Conservation (phyloP, 2,329 filamentous ascomycete species). For the Davidsoniella virescens region DNA sequence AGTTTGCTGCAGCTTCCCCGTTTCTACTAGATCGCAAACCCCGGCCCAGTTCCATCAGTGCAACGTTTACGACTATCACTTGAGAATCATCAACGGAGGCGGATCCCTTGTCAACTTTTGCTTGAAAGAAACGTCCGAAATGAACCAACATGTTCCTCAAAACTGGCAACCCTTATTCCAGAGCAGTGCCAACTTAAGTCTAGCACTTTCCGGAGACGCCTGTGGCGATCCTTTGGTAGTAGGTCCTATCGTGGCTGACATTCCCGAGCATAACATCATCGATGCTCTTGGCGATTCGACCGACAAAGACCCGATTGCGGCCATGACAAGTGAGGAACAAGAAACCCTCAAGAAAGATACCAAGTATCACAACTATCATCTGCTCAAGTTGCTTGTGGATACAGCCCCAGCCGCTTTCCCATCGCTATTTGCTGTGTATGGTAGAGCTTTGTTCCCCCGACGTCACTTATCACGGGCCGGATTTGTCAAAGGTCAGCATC, state of each 20-base stretch:
- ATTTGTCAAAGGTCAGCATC: slow-evolving; percentile 36
- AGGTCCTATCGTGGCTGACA: slow-evolving; percentile 3
- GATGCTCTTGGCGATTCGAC: slow-evolving; percentile 17
- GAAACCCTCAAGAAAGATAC: slow-evolving; percentile 14
- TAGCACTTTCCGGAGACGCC: slow-evolving; percentile 1
- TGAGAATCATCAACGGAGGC: slow-evolving; percentile 54
- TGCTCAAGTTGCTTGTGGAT: slow-evolving; percentile 59
- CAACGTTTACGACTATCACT: slow-evolving; percentile 75
- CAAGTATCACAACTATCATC: slow-evolving; percentile 58
- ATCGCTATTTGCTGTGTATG: slow-evolving; percentile 70
- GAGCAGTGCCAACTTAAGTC: not conserved
- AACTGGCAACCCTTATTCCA: slow-evolving; percentile 35
- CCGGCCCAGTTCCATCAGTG: slow-evolving; percentile 43
- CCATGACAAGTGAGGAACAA: not conserved
- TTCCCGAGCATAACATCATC: slow-evolving; percentile 8
- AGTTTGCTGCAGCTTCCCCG: slow-evolving; percentile 11
- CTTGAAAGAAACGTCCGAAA: slow-evolving; percentile 67
- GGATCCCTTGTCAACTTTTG: slow-evolving; percentile 65
- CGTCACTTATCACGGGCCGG: slow-evolving; percentile 43
- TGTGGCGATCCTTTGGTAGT: slow-evolving; percentile 1
- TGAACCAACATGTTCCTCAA: slow-evolving; percentile 58
- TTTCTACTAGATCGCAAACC: slow-evolving; percentile 1
- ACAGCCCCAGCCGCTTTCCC: slow-evolving; percentile 67
- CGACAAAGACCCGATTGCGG: slow-evolving; percentile 12
- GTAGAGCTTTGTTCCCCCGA: slow-evolving; percentile 63